Conservation (phyloP, 163 green algal species). For the Scenedesmus sp. region DNA sequence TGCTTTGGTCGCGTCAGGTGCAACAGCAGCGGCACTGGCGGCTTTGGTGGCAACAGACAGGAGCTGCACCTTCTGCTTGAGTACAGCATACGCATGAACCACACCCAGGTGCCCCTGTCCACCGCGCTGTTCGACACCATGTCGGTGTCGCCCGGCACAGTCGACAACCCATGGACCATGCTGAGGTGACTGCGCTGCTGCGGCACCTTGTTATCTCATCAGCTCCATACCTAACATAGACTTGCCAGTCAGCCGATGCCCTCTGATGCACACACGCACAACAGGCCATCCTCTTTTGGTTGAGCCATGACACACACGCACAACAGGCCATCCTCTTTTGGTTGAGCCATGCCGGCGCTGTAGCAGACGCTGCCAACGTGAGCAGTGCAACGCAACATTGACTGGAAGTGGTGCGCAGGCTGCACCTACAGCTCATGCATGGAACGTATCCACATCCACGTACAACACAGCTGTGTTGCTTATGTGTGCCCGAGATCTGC, state of each 20-base stretch:
- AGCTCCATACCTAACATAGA: background rate
- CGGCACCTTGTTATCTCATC: too few species aligned
- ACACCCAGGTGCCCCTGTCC: slow-evolving; percentile 78
- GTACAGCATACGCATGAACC: slow-evolving; percentile 83
- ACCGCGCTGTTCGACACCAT: slow-evolving; percentile 74
- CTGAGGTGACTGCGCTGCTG: slow-evolving; percentile 13
- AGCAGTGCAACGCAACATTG: too few species aligned
- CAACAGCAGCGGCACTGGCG: slow-evolving; percentile 12
- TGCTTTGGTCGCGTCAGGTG: slow-evolving; percentile 4
- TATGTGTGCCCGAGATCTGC: too few species aligned
- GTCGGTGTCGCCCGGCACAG: slow-evolving; percentile 63
- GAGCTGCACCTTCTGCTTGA: slow-evolving; percentile 26
- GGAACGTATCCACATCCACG: too few species aligned
- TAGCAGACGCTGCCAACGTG: background rate
- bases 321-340: too few species aligned
- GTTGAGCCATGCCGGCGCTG: too few species aligned
- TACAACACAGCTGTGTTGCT: too few species aligned
- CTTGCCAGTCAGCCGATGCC: background rate
- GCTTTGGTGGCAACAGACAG: too few species aligned
- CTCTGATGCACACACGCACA: background rate
- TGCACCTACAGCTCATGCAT: too few species aligned
- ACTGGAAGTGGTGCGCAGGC: too few species aligned
- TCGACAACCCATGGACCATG: slow-evolving; percentile 53
- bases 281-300: too few species aligned
- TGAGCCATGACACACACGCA: too few species aligned